These are phyloP conservation scores for Phanerodontia chrysosporium DNA, from an alignment of 768 basidiomycete species.

Conservation along the genomic window DNA sequence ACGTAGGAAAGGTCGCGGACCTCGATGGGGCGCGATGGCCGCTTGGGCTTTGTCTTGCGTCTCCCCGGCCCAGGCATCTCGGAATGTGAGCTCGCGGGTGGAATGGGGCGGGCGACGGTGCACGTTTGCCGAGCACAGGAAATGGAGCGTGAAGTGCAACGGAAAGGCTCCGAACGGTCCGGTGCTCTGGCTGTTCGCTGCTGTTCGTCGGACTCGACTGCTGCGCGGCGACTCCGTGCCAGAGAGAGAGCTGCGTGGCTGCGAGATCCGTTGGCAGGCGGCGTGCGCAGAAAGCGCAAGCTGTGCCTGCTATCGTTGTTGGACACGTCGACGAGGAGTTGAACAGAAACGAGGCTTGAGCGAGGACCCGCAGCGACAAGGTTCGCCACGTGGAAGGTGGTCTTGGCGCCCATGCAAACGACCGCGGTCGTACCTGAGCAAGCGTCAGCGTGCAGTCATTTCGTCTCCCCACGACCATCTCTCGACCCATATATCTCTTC, in stretches of 20 bases:
- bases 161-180: not conserved
- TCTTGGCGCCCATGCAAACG: not conserved
- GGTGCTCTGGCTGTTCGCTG: not conserved
- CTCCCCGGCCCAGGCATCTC: slow-evolving; percentile 12
- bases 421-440: not conserved
- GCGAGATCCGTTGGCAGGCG: too few relatives aligned
- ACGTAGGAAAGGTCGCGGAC: slow-evolving; percentile 8
- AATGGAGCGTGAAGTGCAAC: not conserved
- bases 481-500: not conserved
- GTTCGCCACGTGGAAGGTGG: not conserved
- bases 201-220: not conserved
- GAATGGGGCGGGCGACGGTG: too few relatives aligned
- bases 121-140: too few relatives aligned
- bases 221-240: too few relatives aligned
- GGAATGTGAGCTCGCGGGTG: too few relatives aligned
- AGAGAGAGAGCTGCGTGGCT: too few relatives aligned
- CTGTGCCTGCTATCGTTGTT: too few relatives aligned
- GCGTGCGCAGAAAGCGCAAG: too few relatives aligned
- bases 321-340: not conserved
- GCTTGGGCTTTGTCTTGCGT: slow-evolving; percentile 8
- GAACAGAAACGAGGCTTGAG: not conserved
- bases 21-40: not conserved
- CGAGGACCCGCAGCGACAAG: not conserved
- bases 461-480: not conserved
- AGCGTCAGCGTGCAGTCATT: not conserved